Evolutionary conservation across 2,329 filamentous ascomycete genomes (phyloP).

Genomic region (Plectosphaerella cucumerina): DNA sequence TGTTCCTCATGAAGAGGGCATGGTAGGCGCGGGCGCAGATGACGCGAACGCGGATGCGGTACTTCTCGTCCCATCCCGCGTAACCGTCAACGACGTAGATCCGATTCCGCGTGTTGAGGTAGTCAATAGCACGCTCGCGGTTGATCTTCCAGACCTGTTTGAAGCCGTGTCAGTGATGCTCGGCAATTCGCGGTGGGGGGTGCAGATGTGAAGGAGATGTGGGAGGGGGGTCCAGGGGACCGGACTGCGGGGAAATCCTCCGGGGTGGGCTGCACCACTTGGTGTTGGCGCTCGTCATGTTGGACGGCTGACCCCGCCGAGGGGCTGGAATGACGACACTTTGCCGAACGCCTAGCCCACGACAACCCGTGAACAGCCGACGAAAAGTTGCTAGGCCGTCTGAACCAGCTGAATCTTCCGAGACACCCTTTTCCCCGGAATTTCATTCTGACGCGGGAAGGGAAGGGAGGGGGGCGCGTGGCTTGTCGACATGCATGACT

Average conservation of each 20-base stretch:
- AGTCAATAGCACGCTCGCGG: conserved; percentile 96
- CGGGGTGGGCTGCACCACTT: too few relatives aligned
- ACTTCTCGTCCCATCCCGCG: conserved; percentile 97
- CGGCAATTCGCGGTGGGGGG: background rate
- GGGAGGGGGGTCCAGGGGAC: background rate
- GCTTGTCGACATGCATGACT: background rate
- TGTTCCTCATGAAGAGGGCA: conserved; percentile 99
- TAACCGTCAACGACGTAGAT: conserved; percentile 98
- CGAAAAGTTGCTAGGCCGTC: too few relatives aligned
- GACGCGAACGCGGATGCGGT: conserved; percentile 94
- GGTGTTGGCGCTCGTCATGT: too few relatives aligned
- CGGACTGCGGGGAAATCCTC: background rate
- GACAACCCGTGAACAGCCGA: background rate
- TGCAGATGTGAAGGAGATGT: background rate
- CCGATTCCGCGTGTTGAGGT: conserved; percentile 96
- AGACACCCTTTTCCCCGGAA: too few relatives aligned
- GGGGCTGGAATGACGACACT: conserved; percentile 1
- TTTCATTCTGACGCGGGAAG: too few relatives aligned
- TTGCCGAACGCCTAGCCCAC: background rate
- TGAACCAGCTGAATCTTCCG: too few relatives aligned
- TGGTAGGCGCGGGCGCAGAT: conserved; percentile 99
- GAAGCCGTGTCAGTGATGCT: conserved; percentile 8
- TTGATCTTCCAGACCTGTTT: conserved; percentile 98
- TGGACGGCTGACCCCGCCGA: background rate
- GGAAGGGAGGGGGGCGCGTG: too few relatives aligned